phyloP scores from a whole-genome alignment of 2,329 filamentous ascomycete species.

The Cryphonectria japonica region DNA sequence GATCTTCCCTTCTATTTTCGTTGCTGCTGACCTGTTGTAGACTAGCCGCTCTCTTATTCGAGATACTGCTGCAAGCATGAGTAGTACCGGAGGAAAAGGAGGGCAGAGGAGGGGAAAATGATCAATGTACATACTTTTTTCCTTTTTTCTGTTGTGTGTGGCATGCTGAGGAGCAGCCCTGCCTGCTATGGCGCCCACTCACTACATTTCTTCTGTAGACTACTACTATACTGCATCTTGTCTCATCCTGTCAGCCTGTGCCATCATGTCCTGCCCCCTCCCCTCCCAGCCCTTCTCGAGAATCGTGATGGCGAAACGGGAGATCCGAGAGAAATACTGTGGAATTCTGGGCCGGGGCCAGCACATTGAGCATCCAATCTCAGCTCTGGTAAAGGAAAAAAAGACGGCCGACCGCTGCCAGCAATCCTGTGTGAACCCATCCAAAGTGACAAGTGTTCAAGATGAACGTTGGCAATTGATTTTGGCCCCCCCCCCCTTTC shows the following conservation, averaged over 20 bases:
- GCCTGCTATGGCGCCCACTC: neutral
- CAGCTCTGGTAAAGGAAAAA: neutral
- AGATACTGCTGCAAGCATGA: neutral
- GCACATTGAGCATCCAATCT: neutral
- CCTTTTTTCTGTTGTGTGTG: neutral
- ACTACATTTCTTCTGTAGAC: neutral
- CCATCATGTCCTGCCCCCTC: neutral
- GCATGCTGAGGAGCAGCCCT: neutral
- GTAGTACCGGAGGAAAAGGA: neutral
- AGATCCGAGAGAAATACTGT: slow-evolving; percentile 6
- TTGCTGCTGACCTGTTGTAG: neutral
- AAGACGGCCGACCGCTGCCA: neutral
- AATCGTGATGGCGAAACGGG: slow-evolving; percentile 10
- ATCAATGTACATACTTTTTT: neutral
- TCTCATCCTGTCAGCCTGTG: neutral
- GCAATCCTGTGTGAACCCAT: neutral
- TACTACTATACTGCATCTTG: neutral
- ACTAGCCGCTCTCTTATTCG: neutral
- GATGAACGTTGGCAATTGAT: neutral
- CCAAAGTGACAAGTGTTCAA: slow-evolving; percentile 14
- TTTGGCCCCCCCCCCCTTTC: slow-evolving; percentile 7
- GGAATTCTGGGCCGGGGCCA: slow-evolving; percentile 4
- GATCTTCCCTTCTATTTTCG: neutral
- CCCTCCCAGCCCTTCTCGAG: neutral
- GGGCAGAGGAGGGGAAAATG: neutral